Conservation (phyloP, 1,284 basidiomycete genomes). For the Vanrija pseudolonga region DNA sequence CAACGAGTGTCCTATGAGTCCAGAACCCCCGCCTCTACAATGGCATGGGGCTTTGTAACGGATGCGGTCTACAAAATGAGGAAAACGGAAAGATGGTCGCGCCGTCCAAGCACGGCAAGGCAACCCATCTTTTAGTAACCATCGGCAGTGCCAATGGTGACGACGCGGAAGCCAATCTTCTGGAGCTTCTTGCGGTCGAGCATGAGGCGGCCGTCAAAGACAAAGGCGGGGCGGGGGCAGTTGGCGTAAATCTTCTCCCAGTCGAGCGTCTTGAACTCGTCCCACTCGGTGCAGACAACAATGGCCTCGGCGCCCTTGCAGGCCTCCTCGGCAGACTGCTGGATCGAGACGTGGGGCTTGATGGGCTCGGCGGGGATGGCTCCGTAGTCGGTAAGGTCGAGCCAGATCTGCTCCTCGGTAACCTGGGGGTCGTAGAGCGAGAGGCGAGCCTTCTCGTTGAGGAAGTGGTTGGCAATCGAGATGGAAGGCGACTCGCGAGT, state of each 20-base stretch:
- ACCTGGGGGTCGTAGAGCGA: slow-evolving; percentile 90
- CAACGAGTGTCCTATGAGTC: not conserved
- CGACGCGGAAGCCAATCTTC: slow-evolving; percentile 88
- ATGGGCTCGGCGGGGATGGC: slow-evolving; percentile 50
- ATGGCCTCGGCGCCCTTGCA: slow-evolving; percentile 87
- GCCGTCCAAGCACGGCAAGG: no score
- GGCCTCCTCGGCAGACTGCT: slow-evolving; percentile 72
- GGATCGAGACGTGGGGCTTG: slow-evolving; percentile 82
- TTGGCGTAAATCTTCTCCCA: slow-evolving; percentile 75
- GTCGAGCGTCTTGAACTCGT: slow-evolving; percentile 87
- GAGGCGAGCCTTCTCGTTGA: slow-evolving; percentile 78
- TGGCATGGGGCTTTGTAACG: slow-evolving; percentile 1
- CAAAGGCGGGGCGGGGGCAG: slow-evolving; percentile 95
- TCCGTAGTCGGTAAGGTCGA: slow-evolving; percentile 55
- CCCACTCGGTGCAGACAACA: slow-evolving; percentile 88
- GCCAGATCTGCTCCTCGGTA: slow-evolving; percentile 54
- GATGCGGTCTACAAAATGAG: slow-evolving; percentile 16
- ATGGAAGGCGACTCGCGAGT: slow-evolving; percentile 97
- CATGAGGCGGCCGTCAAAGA: slow-evolving; percentile 71
- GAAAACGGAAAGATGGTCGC: not conserved
- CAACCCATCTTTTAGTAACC: slow-evolving; percentile 25
- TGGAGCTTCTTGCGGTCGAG: slow-evolving; percentile 75
- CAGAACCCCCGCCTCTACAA: no score
- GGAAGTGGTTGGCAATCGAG: slow-evolving; percentile 89
- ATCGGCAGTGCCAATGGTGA: slow-evolving; percentile 50